phyloP scores from a whole-genome alignment of 192 early-diverging fungal genomes.

The Spizellomyces punctatus region DNA sequence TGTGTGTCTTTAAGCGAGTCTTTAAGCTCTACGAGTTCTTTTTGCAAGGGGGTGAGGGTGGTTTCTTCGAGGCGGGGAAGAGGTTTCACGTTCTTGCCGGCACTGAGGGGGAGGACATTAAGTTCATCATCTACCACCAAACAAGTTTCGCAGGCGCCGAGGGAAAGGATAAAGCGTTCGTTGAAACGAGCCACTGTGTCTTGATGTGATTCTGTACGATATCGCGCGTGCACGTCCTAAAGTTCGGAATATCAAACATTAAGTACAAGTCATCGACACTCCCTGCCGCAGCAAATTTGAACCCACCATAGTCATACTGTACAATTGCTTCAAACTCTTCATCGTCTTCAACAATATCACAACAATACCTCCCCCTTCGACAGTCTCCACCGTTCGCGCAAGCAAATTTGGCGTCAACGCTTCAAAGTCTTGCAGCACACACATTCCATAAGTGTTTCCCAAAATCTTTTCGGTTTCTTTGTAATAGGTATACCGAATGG shows the following conservation, averaged over 20 bases:
- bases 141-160: constrained; percentile 85
- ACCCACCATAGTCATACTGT: constrained; percentile 89
- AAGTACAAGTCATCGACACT: too few species aligned
- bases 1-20: constrained; percentile 86
- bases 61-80: constrained; percentile 56
- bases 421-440: constrained; percentile 95
- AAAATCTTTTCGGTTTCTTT: constrained; percentile 98
- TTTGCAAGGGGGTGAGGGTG: constrained; percentile 40
- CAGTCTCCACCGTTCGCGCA: constrained; percentile 96
- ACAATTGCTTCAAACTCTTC: constrained; percentile 94
- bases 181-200: constrained; percentile 96
- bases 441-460: constrained; percentile 99
- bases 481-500: constrained; percentile 99
- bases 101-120: constrained; percentile 92
- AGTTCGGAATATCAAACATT: too few species aligned
- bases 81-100: constrained; percentile 93
- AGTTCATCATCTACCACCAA: constrained; percentile 97
- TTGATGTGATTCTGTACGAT: constrained; percentile 90
- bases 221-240: constrained; percentile 88
- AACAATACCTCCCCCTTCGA: constrained; percentile 95
- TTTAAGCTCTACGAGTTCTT: constrained; percentile 82
- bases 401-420: constrained; percentile 96
- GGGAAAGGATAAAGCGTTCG: constrained; percentile 94
- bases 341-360: constrained; percentile 93
- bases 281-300: too few species aligned